phyloP scores from a whole-genome alignment of 371 early-diverging fungal species.

The Mucor saturninus region DNA sequence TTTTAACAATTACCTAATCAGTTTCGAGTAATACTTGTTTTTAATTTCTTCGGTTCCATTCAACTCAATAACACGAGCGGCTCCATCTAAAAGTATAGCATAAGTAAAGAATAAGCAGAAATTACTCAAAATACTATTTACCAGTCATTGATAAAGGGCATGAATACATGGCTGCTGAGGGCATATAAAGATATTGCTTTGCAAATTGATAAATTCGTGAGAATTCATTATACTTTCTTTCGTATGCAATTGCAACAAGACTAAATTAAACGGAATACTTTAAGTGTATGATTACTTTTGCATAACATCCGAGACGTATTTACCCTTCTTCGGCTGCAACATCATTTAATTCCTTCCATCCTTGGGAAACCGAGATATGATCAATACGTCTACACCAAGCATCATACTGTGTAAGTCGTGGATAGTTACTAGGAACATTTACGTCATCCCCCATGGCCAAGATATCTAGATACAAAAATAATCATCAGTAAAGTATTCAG shows the following conservation, averaged over 20 bases:
- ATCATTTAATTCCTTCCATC: constrained; percentile 64
- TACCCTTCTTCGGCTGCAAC: constrained; percentile 67
- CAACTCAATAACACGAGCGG: constrained; percentile 64
- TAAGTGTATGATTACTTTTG: background rate
- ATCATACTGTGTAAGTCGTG: constrained; percentile 70
- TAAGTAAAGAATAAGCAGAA: background rate
- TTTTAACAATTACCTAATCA: constrained; percentile 38
- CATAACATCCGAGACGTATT: background rate
- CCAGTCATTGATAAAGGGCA: constrained; percentile 78
- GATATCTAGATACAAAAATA: constrained; percentile 25
- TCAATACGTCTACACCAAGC: constrained; percentile 73
- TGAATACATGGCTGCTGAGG: constrained; percentile 58
- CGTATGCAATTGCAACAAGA: constrained; percentile 68
- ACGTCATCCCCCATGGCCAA: constrained; percentile 41
- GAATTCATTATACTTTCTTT: constrained; percentile 54
- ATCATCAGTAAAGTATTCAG: background rate
- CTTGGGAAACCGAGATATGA: constrained; percentile 56
- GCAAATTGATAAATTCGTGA: constrained; percentile 70
- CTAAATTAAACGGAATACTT: constrained; percentile 14
- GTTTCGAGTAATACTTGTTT: constrained; percentile 38
- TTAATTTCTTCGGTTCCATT: constrained; percentile 59
- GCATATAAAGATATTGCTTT: constrained; percentile 65
- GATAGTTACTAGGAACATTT: constrained; percentile 54
- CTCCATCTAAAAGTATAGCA: constrained; percentile 50
- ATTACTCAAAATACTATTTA: background rate